Conservation (phyloP, 1,139 yeast species). For the Hansenula sp. region DNA sequence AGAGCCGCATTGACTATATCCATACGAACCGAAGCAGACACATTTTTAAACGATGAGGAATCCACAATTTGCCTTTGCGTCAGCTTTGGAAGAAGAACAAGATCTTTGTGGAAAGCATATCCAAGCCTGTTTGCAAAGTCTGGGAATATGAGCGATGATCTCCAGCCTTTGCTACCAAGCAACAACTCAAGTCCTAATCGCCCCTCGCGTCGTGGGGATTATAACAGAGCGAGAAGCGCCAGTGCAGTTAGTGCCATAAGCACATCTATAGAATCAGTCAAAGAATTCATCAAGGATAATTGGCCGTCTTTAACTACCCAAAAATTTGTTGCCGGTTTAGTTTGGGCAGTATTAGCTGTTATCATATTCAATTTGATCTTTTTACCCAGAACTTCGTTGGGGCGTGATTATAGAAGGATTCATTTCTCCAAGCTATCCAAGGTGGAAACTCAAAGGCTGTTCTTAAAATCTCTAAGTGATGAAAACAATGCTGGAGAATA, state of each 20-base stretch:
- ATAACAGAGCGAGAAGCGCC: slow-evolving; percentile 1
- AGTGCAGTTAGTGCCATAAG: slow-evolving; percentile 3
- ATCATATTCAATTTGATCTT: slow-evolving; percentile 46
- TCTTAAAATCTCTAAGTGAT: slow-evolving; percentile 28
- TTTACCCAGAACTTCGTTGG: slow-evolving; percentile 81
- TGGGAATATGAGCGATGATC: slow-evolving; percentile 2
- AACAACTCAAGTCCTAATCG: background rate
- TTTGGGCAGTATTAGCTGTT: slow-evolving; percentile 21
- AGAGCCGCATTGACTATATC: background rate
- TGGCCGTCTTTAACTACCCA: slow-evolving; percentile 16
- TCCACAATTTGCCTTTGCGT: background rate
- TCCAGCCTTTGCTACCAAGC: background rate
- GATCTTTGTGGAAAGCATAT: too few species aligned
- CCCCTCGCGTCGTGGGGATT: background rate
- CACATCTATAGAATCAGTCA: slow-evolving; percentile 9
- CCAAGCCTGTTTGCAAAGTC: too few species aligned
- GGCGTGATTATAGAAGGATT: slow-evolving; percentile 76
- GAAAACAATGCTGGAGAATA: slow-evolving; percentile 34
- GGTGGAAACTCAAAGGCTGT: slow-evolving; percentile 58
- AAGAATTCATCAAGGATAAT: slow-evolving; percentile 15
- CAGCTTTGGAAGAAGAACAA: slow-evolving; percentile 3
- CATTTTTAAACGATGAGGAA: slow-evolving; percentile 2
- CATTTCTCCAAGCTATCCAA: slow-evolving; percentile 62
- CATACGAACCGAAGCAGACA: background rate
- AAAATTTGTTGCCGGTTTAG: slow-evolving; percentile 17